Evolutionary conservation across 306 rosid genomes (phyloP), one percentile per base, ranked within the genome.

Genomic region (Casuarina cunninghamiana): DNA sequence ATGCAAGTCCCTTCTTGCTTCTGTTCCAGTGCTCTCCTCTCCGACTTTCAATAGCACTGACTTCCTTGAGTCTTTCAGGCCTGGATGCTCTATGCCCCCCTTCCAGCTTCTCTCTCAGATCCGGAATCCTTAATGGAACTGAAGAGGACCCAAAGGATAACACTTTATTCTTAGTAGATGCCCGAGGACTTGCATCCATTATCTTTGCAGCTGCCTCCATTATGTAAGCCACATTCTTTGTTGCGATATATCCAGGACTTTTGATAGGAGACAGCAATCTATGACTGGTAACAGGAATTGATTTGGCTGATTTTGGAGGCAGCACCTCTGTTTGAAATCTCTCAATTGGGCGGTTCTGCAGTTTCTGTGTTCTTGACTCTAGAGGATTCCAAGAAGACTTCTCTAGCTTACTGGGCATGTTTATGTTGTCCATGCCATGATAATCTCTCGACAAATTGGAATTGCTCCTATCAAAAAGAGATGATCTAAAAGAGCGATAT

Each of bases 151-250:
- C 87, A 3, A 76, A 43, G 13, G 88, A 10, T 32, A 90, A 68
- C 45, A 44, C 70, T 84, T 85, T 86, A 80, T 82, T 84, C 86
- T 77, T 87, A 60, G 63, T 68, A 77, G 87, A 79, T 26, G 86
- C 82, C 83, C 69, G 87, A n/a, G 99, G 99, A 79, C 86, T 91
- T 53, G 90, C 85, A 78, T 88, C 97, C 78, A 91, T 87, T 77
- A 96, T 91, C 89, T 90, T 96, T 45, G 98, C 88, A 79, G 97
- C 97, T 32, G 94, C 98, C 79, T 93, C 99, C 93, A 96, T 86
- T 61, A 91, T 71, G 17, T 96, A 88, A 68, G 86, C 87, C 2
- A 82, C 87, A 86, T 84, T 86, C 76, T 82, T 91, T 19, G 87
- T 78, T 8, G 87, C 85, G 73, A 84, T 79, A 72, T 85, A 88